phyloP scores from a whole-genome alignment of 2,329 filamentous ascomycete species.

The Arthrobotrys musiformis region DNA sequence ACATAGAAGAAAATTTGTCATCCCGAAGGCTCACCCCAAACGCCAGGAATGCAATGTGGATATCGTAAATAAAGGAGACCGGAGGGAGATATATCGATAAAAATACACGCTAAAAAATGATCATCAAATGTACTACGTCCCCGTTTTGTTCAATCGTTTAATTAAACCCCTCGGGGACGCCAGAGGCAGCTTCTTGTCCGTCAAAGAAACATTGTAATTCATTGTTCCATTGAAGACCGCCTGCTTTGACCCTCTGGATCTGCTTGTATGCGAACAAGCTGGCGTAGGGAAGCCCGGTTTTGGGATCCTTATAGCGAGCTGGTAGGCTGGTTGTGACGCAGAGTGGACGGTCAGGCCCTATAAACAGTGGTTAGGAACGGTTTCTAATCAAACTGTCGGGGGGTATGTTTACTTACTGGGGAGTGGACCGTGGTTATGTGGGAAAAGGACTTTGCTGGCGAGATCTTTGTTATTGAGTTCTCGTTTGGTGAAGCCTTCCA shows the following conservation, averaged over 20 bases:
- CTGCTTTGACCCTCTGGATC: conserved; percentile 77
- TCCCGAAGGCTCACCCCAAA: conserved; percentile 16
- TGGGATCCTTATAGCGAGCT: conserved; percentile 85
- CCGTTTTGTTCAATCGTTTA: neutral
- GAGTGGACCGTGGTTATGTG: conserved; percentile 66
- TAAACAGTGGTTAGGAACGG: conserved; percentile 42
- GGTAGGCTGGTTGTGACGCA: conserved; percentile 86
- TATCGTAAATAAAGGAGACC: no score
- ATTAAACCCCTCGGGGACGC: conserved; percentile 81
- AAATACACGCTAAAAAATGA: conserved; percentile 1
- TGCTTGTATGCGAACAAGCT: conserved; percentile 83
- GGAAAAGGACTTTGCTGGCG: conserved; percentile 70
- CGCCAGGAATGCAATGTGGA: conserved; percentile 23
- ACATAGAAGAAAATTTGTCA: neutral
- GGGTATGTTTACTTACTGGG: conserved; percentile 63
- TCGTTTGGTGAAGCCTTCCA: conserved; percentile 69
- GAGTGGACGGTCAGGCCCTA: conserved; percentile 62
- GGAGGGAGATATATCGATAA: conserved; percentile 6
- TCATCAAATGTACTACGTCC: neutral
- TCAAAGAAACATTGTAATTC: conserved; percentile 87
- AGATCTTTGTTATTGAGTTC: conserved; percentile 67
- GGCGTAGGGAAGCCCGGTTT: conserved; percentile 82
- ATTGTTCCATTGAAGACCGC: conserved; percentile 83
- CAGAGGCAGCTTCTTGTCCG: conserved; percentile 73
- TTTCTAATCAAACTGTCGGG: neutral